Percentiles rank a stretch among this genome's conserved stretches.
phyloP scores from a whole-genome alignment of 352 stramenopile genomes.

The Pythium sp. region DNA sequence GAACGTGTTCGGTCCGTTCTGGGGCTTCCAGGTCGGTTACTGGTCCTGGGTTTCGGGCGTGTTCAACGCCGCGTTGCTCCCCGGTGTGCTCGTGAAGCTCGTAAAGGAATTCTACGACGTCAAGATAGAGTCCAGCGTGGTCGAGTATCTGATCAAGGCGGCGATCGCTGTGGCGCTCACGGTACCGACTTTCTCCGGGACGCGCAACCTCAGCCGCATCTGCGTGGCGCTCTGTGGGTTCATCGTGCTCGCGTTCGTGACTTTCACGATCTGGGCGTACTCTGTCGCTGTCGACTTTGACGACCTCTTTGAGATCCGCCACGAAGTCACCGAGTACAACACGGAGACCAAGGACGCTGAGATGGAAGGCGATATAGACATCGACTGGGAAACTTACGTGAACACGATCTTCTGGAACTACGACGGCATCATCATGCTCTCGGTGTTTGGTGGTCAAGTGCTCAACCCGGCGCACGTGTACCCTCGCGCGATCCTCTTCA shows the following conservation, averaged over 20 bases:
- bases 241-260: conserved; percentile 34
- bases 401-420: conserved; percentile 97
- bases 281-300: conserved; percentile 23
- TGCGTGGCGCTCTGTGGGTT: conserved; percentile 27
- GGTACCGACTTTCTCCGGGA: conserved; percentile 38
- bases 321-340: conserved; percentile 24
- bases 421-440: conserved; percentile 91
- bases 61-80: conserved; percentile 62
- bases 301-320: conserved; percentile 44
- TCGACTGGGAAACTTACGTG: conserved; percentile 82
- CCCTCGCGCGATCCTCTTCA: conserved; percentile 79
- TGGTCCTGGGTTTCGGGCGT: conserved; percentile 76
- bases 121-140: conserved; percentile 22
- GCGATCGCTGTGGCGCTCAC: conserved; percentile 32
- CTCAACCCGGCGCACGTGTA: conserved; percentile 81
- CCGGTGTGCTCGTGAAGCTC: conserved; percentile 44
- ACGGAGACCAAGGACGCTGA: conserved; percentile 18
- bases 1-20: conserved; percentile 63
- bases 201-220: conserved; percentile 28
- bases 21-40: conserved; percentile 83
- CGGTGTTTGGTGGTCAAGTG: conserved; percentile 90
- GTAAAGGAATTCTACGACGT: conserved; percentile 34
- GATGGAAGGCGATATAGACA: conserved; percentile 29
- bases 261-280: conserved; percentile 51
- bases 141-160: conserved; percentile 36